Base-by-base conservation (phyloP, 345 rosid species). In the Abelmoschus esculentus region DNA sequence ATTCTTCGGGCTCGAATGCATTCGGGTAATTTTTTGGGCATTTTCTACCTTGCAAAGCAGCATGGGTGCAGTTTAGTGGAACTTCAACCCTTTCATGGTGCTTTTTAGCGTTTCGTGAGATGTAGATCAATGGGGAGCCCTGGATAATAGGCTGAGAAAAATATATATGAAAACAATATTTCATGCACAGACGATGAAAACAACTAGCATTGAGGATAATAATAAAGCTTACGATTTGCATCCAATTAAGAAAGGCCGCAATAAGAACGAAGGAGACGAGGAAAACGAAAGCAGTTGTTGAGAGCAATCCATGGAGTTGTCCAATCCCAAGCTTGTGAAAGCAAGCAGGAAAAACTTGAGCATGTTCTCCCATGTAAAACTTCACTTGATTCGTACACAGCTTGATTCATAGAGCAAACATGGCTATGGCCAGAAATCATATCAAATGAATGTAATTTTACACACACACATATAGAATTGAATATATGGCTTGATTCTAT, bases 31-130 rank as follows among this genome's bases (percentile, higher is more conserved):
- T 79, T 56, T 66, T 13, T 0, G 73, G 79, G 66, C 88, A 86
- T 58, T 71, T 74, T 58, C 70, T 74, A 63, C 59, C 52, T 19
- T 78, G 67, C 5, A 46, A 56, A 17, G 6, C 65, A 31, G 36
- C n/a, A n/a, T 69, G 49, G 17, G 83, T 57, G 80, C 89, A 85
- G 68, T 74, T 71, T 50, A 85, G 75, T 44, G 79, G 78, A 29
- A 67, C 47, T 53, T 66, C 77, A 42, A 46, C 50, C 59, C 59
- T 57, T 28, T 58, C 57, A 1, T 66, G 68, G 61, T 71, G 57
- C n/a, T 52, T 66, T 58, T 54, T 60, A 14, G 12, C 50, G 8
- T 4, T 53, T 71, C 60, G 72, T 60, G 74, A 7, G 28, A 54
- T 19, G 12, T 18, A 3, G 58, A 7, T 17, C 10, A 72, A 17